These are phyloP conservation scores for Areca catechu DNA, from an alignment of 176 grass and related monocot genomes.

Conservation along the genomic window DNA sequence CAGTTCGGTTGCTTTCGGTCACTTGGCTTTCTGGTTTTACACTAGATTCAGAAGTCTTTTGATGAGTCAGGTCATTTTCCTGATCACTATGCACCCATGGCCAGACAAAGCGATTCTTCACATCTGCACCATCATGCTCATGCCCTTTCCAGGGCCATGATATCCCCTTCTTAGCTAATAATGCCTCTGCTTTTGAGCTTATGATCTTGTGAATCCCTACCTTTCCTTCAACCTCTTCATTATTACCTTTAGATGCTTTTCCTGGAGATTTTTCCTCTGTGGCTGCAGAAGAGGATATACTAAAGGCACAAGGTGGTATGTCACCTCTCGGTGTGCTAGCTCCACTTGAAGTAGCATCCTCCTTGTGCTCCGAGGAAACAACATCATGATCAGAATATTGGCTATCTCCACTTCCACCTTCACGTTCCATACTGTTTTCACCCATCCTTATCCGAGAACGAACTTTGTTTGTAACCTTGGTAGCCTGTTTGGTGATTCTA, in stretches of 20 bases:
- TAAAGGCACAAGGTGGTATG: slow-evolving; percentile 26
- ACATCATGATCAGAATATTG: slow-evolving; percentile 36
- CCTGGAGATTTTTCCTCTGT: slow-evolving; percentile 42
- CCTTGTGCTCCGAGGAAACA: slow-evolving; percentile 37
- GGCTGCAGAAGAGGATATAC: not conserved
- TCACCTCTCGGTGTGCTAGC: slow-evolving; percentile 58
- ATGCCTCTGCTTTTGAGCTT: slow-evolving; percentile 89
- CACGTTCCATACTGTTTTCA: slow-evolving; percentile 50
- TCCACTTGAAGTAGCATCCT: slow-evolving; percentile 49
- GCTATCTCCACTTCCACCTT: slow-evolving; percentile 43
- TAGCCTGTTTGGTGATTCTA: slow-evolving; percentile 75
- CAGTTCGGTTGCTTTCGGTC: slow-evolving; percentile 35
- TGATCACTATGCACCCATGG: slow-evolving; percentile 69
- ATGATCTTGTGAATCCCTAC: slow-evolving; percentile 64
- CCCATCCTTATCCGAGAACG: slow-evolving; percentile 56
- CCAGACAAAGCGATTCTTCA: slow-evolving; percentile 44
- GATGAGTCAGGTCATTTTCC: slow-evolving; percentile 44
- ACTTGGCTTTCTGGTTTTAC: slow-evolving; percentile 33
- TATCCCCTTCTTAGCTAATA: slow-evolving; percentile 69
- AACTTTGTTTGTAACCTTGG: slow-evolving; percentile 95
- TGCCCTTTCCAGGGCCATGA: slow-evolving; percentile 92
- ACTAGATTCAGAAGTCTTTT: slow-evolving; percentile 44
- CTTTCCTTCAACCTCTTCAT: slow-evolving; percentile 66
- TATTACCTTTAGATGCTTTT: slow-evolving; percentile 37
- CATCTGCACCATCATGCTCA: slow-evolving; percentile 49